Evolutionary conservation across 169 alveolate genomes (phyloP), one percentile per base, ranked within the genome.

Genomic region (Babesia gibsoni): DNA sequence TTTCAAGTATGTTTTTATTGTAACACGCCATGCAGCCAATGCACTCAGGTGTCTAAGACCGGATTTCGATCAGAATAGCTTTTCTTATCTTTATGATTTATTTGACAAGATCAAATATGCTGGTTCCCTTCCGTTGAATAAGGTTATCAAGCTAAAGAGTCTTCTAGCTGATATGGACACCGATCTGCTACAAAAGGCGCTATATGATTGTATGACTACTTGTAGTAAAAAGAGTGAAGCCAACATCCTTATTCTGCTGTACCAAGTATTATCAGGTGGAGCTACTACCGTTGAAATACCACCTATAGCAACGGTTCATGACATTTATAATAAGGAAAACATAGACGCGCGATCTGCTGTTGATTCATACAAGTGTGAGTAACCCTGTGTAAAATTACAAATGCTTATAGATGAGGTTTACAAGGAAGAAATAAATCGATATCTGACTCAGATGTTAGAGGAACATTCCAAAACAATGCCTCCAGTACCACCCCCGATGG

Each of bases 401-500:
- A n/a, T n/a, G 25, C 14, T 2, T 52, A 1, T 25, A 52, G 64
- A 52, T 18, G 52, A 30, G 4, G 22, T 69, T 3, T 69, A 69
- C 39, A 69, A 39, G 29, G 74, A 8, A 29, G 81, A 69, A 39
- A 41, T 69, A 14, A n/a, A 54, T 35, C 64, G 65, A 9, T 0
- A 22, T 2, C 25, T 69, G n/a, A 32, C 25, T 36, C 32, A 12
- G 1, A 43, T 46, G 25, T 42, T 69, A 58, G 73, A 46, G 32
- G 33, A 69, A 5, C 37, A 7, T 8, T 53, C 73, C 16, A 69
- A 56, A 58, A 58, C 58, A 9, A 39, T 30, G 10, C 79, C 79
- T 2, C 79, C 73, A 18, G 49, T 16, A 29, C 79, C 79, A 36
- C 79, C 79, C 3, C 79, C 79, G n/a, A 52, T 67, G 39, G 32